phyloP scores from a whole-genome alignment of 2,329 filamentous ascomycete genomes.

The Polychaeton citri region DNA sequence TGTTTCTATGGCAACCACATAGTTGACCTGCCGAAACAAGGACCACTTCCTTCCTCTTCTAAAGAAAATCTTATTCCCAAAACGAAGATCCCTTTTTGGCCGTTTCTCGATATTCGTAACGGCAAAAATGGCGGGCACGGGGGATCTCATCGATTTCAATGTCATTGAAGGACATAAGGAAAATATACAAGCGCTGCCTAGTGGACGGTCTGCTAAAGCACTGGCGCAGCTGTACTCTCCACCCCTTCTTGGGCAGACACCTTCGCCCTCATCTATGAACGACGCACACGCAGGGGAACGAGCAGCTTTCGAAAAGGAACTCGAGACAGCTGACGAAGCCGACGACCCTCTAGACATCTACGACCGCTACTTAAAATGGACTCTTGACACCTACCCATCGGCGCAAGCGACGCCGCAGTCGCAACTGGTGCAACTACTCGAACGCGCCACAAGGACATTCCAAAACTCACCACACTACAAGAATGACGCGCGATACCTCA shows the following conservation, averaged over 20 bases:
- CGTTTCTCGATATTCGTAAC: no score
- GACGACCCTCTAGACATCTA: conserved; percentile 94
- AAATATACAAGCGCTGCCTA: conserved; percentile 88
- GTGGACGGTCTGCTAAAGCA: conserved; percentile 77
- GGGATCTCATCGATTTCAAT: conserved; percentile 55
- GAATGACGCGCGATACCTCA: conserved; percentile 87
- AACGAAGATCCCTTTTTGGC: no score
- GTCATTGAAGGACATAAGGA: conserved; percentile 95
- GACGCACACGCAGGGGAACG: conserved; percentile 69
- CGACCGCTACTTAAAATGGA: conserved; percentile 96
- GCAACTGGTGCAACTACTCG: conserved; percentile 76
- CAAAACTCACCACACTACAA: conserved; percentile 77
- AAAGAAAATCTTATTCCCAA: no score
- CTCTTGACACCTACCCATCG: conserved; percentile 83
- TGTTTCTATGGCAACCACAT: not conserved
- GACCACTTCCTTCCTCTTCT: no score
- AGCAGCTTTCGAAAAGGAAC: conserved; percentile 73
- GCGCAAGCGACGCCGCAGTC: conserved; percentile 84
- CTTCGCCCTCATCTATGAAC: conserved; percentile 52
- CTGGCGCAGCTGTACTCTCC: conserved; percentile 68
- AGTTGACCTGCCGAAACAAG: no score
- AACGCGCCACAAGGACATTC: conserved; percentile 85
- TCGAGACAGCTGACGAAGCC: conserved; percentile 65
- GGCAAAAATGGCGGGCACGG: conserved; percentile 20
- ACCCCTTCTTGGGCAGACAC: conserved; percentile 21